Evolutionary conservation across 768 basidiomycete species (phyloP).

Genomic region (Tricholoma saponaceum): DNA sequence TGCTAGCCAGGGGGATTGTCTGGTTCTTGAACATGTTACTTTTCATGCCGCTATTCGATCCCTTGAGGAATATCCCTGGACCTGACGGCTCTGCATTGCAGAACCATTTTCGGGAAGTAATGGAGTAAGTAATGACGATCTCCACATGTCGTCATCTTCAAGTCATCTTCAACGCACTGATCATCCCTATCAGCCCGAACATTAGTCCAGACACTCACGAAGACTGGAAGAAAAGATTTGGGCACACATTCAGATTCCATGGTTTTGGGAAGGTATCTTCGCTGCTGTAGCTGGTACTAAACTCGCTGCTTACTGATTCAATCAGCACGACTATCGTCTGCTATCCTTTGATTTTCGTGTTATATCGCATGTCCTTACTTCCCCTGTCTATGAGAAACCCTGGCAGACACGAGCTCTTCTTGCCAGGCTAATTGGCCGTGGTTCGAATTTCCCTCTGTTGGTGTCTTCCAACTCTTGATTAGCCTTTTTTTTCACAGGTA

Average conservation of each 20-base stretch:
- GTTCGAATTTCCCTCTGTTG: slow-evolving; percentile 19
- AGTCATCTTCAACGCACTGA: background rate
- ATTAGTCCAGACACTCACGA: slow-evolving; percentile 35
- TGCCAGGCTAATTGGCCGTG: slow-evolving; percentile 45
- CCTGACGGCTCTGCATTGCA: slow-evolving; percentile 37
- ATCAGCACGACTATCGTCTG: slow-evolving; percentile 51
- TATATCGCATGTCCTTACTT: slow-evolving; percentile 44
- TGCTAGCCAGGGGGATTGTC: slow-evolving; percentile 30
- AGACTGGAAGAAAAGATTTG: slow-evolving; percentile 41
- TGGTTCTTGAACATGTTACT: slow-evolving; percentile 43
- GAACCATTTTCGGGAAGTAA: slow-evolving; percentile 40
- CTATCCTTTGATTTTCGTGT: slow-evolving; percentile 49
- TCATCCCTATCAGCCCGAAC: slow-evolving; percentile 33
- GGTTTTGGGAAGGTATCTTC: slow-evolving; percentile 46
- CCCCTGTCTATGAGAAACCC: slow-evolving; percentile 48
- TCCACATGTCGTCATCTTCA: background rate
- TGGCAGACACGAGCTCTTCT: slow-evolving; percentile 51
- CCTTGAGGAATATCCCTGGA: slow-evolving; percentile 44
- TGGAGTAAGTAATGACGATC: slow-evolving; percentile 35
- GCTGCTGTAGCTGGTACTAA: background rate
- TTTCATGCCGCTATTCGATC: slow-evolving; percentile 43
- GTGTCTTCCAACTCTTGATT: background rate
- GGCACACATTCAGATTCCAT: slow-evolving; percentile 51
- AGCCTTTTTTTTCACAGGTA: slow-evolving; percentile 25
- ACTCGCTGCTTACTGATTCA: background rate